Evolutionary conservation across 2,329 filamentous ascomycete genomes (phyloP), one percentile per base, ranked within the genome.

Genomic region (Pseudogymnoascus verrucosus): DNA sequence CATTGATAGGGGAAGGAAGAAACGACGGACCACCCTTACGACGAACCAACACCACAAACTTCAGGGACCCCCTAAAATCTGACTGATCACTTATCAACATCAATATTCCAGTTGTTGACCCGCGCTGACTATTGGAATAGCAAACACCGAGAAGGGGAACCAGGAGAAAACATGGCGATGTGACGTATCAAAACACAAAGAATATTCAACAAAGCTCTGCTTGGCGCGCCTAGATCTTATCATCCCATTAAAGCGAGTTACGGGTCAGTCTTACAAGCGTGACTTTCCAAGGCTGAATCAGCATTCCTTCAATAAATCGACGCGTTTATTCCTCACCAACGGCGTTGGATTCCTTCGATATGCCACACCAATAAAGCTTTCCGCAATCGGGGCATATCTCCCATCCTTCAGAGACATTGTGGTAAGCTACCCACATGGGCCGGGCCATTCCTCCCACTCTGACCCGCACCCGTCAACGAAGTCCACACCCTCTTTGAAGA

Each of bases 341-440:
- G 51, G 16, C 8, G 2, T 57, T 34, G 10, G 11, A 34, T 12
- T 57, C 51, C 51, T 57, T 57, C 28, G 5, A 34, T 28, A 34
- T 36, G 51, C 3, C 51, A 34, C 28, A 57, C 28, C 10, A 57
- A 36, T 31, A 36, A 19, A 34, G n/a, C 51, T 36, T 57, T 57
- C 51, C 51, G 51, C 11, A 57, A 57, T 57, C 51, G 28, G 51
- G 47, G 28, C 28, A 57, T 34, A 36, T 34, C 28, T 14, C 51
- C 51, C 51, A 12, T 26, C 12, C 28, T 57, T 57, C 51, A 28
- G 47, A 21, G 16, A 57, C 28, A 57, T 36, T 36, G 28, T 57
- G 51, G 51, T 57, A 57, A 57, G 16, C 51, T 57, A 57, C 51
- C 51, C 51, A 57, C 51, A 57, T 57, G 51, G 51, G 28, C 51